Base-by-base conservation (phyloP, 495 filamentous ascomycete species). In the Xylaria grammica region DNA sequence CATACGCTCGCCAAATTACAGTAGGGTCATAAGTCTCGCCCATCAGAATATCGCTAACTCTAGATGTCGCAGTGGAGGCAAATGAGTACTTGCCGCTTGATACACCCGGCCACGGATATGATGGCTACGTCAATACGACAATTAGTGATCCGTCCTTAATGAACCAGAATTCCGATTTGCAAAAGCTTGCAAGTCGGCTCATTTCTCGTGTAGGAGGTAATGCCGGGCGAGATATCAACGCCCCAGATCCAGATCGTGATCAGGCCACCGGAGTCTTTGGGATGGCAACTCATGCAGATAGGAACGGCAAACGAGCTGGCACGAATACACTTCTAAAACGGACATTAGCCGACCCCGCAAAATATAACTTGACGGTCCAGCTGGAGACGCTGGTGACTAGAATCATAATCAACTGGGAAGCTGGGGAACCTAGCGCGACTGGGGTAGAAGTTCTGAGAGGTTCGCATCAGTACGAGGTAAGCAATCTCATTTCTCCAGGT, bases 301-400 rank as follows among this genome's bases (percentile, higher is more conserved):
- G 50, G 40, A 69, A 73, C 11, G 77, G 79, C 36, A 77, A 79
- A 65, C 78, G 81, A 30, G 71, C 66, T 46, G 75, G 74, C 48
- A 73, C 78, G 27, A 79, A 80, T 60, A 78, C 79, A 56, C 78
- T 79, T 66, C 63, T 84, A 45, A 74, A 77, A 27, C 73, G 78
- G 3, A 82, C 81, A 1, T 60, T 82, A 10, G 78, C 78, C 61
- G 80, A 80, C 59, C 72, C 77, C 7, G 74, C 73, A 42, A 77
- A 80, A 38, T 81, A 74, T 45, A 77, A 79, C 9, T 60, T 84
- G 22, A 82, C 79, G 0, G 63, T 84, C n/a, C 68, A 78, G 65
- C 77, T 82, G 10, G 74, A 81, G 65, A 77, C 77, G 10, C 72
- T 84, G 38, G 81, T 79, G 2, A 84, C 81, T 34, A 75, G 72